Evolutionary conservation across 495 filamentous ascomycete genomes (phyloP).

Genomic region (Trichodelitschia bisporula): DNA sequence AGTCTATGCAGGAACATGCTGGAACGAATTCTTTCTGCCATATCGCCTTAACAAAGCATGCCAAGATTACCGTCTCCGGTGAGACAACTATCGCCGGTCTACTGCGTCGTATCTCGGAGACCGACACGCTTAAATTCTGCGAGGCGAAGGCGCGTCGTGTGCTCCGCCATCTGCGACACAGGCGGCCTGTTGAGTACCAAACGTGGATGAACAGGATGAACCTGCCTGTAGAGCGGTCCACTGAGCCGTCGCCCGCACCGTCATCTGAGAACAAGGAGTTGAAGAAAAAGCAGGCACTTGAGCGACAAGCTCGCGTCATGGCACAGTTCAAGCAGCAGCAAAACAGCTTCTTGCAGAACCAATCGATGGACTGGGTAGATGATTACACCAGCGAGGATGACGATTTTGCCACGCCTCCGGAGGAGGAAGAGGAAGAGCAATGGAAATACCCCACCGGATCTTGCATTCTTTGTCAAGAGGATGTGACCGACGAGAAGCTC

Average conservation of each 20-base stretch:
- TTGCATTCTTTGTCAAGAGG: conserved; percentile 91
- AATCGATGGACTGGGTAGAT: conserved; percentile 70
- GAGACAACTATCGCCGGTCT: conserved; percentile 13
- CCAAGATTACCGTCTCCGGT: no score
- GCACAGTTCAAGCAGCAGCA: conserved; percentile 94
- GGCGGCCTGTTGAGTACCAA: conserved; percentile 42
- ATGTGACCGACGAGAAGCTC: conserved; percentile 66
- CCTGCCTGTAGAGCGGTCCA: conserved; percentile 27
- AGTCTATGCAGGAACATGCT: conserved; percentile 23
- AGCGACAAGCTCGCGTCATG: conserved; percentile 81
- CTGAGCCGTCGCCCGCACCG: conserved; percentile 31
- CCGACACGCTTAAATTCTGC: conserved; percentile 50
- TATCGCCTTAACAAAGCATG: conserved; percentile 35
- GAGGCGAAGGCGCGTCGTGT: conserved; percentile 68
- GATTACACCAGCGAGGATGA: conserved; percentile 42
- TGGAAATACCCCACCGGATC: conserved; percentile 91
- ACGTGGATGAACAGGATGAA: conserved; percentile 22
- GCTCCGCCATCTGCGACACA: conserved; percentile 68
- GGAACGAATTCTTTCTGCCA: conserved; percentile 35
- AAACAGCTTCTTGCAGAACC: conserved; percentile 71
- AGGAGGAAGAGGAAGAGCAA: conserved; percentile 36
- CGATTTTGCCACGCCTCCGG: conserved; percentile 23
- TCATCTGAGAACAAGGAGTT: conserved; percentile 40
- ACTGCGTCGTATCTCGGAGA: conserved; percentile 36
- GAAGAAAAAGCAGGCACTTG: conserved; percentile 73